Evolutionary conservation across 345 rosid genomes (phyloP), one percentile per base, ranked within the genome.

Genomic region (Eutrema japonicum): DNA sequence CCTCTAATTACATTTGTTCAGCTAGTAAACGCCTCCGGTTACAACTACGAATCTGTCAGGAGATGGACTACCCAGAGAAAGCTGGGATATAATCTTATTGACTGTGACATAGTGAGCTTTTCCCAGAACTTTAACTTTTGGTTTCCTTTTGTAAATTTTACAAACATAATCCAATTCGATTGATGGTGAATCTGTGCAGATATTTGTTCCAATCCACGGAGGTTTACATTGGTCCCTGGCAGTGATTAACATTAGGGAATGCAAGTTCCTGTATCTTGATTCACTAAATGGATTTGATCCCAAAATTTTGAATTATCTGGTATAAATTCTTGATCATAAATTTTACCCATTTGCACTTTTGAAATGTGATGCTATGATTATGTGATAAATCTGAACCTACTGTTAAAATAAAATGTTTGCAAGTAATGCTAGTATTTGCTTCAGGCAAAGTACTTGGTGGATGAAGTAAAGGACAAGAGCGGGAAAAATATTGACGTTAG

Each of bases 161-260:
- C 37, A 46, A 8, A 37, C 22, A 18, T 40, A 51, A 9, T 57
- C 35, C 26, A 22, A 30, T 49, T 49, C 64, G 12, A 13, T 56
- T 64, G 52, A 26, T 64, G 7, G 6, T 70, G 26, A 52, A 51
- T 8, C 32, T 78, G 61, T 72, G 71, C 85, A 92, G 98, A 89
- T 96, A 80, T 96, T 96, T 85, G 88, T 90, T 76, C 99, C 99
- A 14, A 84, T 96, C 82, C 95, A 96, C 79, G 54, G 65, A 61
- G 82, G 75, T 65, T 48, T 78, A 63, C 99, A 92, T 60, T 95
- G 99, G 99, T 85, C 94, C 74, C 80, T 95, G 83, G 99, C 96
- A 37, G 77, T 95, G 54, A 95, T 95, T 57, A 88, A 92, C 73
- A 92, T 27, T 55, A 88, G 73, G 78, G 96, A 92, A 70, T 76